A percentile compares a stretch with the other conserved stretches of the same genome.
Evolutionary conservation across 371 early-diverging fungal genomes (phyloP).

Genomic region (Circinella umbellata): DNA sequence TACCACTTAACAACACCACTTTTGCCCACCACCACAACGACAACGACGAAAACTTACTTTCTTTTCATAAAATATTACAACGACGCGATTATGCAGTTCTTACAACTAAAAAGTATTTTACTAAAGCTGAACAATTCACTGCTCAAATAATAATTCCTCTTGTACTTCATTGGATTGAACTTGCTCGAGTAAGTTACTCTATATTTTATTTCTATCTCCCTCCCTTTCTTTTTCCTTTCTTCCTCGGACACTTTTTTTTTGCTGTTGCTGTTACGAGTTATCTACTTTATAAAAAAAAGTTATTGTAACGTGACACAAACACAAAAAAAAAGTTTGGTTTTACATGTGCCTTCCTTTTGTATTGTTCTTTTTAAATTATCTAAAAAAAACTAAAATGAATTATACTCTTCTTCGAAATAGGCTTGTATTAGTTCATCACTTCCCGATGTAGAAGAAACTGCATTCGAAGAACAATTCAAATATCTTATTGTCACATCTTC

Average conservation of each 20-base stretch:
- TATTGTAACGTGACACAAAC: conserved; percentile 18
- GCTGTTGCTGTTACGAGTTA: background rate
- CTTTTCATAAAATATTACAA: background rate
- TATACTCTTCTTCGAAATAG: too few relatives aligned
- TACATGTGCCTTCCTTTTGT: background rate
- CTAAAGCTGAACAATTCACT: background rate
- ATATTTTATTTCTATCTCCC: background rate
- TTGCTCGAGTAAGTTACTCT: background rate
- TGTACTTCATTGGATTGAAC: conserved; percentile 2
- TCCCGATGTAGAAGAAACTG: conserved; percentile 51
- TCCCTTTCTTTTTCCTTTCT: background rate
- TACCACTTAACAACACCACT: conserved; percentile 9
- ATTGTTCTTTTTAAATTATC: background rate
- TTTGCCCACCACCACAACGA: background rate
- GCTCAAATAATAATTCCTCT: background rate
- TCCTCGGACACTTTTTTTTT: conserved; percentile 7
- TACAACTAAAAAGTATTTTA: background rate
- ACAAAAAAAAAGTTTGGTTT: background rate
- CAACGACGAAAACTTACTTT: too few relatives aligned
- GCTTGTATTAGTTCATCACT: conserved; percentile 42
- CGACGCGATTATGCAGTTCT: conserved; percentile 7
- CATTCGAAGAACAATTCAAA: conserved; percentile 65
- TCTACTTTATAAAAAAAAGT: background rate
- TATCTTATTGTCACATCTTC: conserved; percentile 60
- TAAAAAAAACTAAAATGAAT: too few relatives aligned